phyloP scores from a whole-genome alignment of 306 rosid species.

The Betula pendula region DNA sequence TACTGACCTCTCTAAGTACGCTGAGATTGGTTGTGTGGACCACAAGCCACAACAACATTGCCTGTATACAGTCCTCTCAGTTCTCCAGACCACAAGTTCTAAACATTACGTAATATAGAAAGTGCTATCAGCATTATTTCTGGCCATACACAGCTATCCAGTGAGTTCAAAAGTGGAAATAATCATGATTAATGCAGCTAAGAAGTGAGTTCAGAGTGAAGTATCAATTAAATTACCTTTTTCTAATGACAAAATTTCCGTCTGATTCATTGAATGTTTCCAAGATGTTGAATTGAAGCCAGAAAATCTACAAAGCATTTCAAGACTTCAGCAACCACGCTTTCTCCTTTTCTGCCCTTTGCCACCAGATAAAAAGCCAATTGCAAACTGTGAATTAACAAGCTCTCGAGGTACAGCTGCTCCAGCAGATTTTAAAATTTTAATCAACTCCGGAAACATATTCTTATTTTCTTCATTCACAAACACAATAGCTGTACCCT shows the following conservation, averaged over 20 bases:
- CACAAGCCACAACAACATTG: background rate
- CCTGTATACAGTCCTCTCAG: background rate
- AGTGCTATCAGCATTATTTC: background rate
- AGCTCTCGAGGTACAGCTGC: conserved; percentile 78
- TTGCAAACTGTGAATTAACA: conserved; percentile 43
- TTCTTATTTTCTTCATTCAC: conserved; percentile 69
- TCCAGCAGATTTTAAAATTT: conserved; percentile 58
- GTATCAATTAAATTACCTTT: background rate
- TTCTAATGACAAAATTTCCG: background rate
- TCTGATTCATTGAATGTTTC: background rate
- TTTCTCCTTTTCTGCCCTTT: conserved; percentile 47
- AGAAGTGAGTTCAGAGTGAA: background rate
- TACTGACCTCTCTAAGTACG: background rate
- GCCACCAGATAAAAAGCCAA: conserved; percentile 33
- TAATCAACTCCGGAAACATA: conserved; percentile 57
- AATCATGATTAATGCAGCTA: background rate
- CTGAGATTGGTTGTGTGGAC: background rate
- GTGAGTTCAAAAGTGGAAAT: background rate
- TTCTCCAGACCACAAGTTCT: background rate
- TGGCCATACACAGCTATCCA: background rate
- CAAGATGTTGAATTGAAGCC: background rate
- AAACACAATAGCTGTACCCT: conserved; percentile 71
- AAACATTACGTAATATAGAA: background rate
- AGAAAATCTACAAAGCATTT: background rate
- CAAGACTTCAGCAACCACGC: conserved; percentile 23